These are phyloP conservation scores for Colletotrichum euphorbiae DNA, from an alignment of 2,329 filamentous ascomycete species.

Conservation along the genomic window DNA sequence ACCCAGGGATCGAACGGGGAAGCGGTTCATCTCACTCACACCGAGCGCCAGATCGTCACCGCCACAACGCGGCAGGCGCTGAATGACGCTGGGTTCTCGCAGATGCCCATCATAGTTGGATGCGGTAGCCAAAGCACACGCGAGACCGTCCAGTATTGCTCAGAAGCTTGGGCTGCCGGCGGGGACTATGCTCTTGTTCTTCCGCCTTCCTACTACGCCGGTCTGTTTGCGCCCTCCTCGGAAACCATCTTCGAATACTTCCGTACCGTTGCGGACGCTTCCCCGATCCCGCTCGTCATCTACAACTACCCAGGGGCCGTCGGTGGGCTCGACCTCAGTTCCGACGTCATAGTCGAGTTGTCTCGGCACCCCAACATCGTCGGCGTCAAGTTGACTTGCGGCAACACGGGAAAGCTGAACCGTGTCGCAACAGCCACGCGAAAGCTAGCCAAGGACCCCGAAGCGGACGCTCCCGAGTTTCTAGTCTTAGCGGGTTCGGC, in stretches of 20 bases:
- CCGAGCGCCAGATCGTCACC: constrained; percentile 77
- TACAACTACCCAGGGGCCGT: constrained; percentile 78
- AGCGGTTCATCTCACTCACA: constrained; percentile 79
- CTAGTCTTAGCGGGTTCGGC: constrained; percentile 79
- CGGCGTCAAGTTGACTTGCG: constrained; percentile 77
- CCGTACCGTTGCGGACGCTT: constrained; percentile 70
- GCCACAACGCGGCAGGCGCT: constrained; percentile 76
- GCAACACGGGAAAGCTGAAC: constrained; percentile 77
- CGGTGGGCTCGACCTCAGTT: constrained; percentile 72
- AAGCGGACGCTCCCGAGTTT: constrained; percentile 62
- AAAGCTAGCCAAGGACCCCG: constrained; percentile 50
- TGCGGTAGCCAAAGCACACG: constrained; percentile 79
- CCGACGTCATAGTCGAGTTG: constrained; percentile 70
- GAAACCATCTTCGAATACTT: constrained; percentile 76
- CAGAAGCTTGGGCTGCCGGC: constrained; percentile 75
- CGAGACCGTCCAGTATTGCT: constrained; percentile 77
- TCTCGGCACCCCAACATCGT: constrained; percentile 73
- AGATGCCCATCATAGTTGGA: constrained; percentile 80
- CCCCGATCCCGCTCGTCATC: constrained; percentile 74
- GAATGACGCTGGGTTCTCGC: constrained; percentile 71
- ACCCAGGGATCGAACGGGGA: constrained; percentile 87
- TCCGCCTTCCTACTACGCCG: constrained; percentile 80
- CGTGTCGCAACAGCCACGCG: constrained; percentile 69
- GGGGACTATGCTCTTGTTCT: constrained; percentile 82
- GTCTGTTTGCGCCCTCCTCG: constrained; percentile 71